These are phyloP conservation scores for Forsythia suspensa DNA, from an alignment of 257 asterid genomes.

Conservation along the genomic window DNA sequence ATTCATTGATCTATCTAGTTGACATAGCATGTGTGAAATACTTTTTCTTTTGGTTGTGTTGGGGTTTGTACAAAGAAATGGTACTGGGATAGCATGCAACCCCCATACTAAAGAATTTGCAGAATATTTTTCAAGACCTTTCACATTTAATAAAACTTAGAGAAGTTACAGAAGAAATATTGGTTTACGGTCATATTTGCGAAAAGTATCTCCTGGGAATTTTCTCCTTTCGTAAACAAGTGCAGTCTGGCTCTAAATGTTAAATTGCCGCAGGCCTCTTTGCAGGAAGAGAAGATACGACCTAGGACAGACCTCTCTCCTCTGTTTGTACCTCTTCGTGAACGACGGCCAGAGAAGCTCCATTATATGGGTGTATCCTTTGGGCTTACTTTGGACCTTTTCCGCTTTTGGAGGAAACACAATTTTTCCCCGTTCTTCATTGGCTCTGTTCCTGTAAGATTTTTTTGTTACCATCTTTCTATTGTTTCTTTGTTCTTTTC, in stretches of 20 bases:
- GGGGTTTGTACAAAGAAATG: not conserved
- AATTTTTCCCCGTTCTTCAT: slow-evolving; percentile 89
- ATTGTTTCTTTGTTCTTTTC: not conserved
- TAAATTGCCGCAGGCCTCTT: slow-evolving; percentile 59
- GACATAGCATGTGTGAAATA: not conserved
- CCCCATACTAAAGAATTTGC: not conserved
- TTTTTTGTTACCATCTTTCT: not conserved
- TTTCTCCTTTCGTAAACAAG: not conserved
- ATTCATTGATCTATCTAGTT: not conserved
- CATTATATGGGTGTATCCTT: slow-evolving; percentile 93
- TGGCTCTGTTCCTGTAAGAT: slow-evolving; percentile 64
- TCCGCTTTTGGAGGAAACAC: slow-evolving; percentile 92
- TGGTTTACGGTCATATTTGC: not conserved
- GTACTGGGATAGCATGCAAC: not conserved
- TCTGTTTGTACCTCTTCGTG: slow-evolving; percentile 78
- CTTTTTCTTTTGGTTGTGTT: not conserved
- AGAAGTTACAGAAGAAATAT: not conserved
- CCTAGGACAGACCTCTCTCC: slow-evolving; percentile 87
- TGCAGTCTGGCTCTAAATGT: not conserved
- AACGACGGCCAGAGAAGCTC: slow-evolving; percentile 84
- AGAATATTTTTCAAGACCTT: not conserved
- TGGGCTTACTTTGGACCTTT: slow-evolving; percentile 88
- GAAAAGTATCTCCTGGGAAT: not conserved
- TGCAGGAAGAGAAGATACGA: slow-evolving; percentile 77
- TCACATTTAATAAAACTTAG: not conserved